Evolutionary conservation across 768 basidiomycete genomes (phyloP).

Genomic region (Pulveroboletus sp.): DNA sequence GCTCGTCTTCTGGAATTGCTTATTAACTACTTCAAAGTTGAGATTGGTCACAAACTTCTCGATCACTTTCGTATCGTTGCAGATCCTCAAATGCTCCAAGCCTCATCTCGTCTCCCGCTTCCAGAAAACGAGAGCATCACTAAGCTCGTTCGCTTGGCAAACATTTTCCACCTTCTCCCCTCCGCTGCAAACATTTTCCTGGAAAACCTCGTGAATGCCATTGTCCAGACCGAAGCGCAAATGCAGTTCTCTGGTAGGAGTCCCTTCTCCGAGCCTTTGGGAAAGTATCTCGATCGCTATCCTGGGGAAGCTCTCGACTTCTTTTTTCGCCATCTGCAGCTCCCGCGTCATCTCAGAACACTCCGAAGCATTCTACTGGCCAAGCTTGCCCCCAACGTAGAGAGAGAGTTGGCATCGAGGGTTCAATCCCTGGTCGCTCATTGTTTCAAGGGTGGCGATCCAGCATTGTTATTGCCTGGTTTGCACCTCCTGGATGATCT

Average conservation of each 20-base stretch:
- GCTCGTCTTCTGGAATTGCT: constrained; percentile 90
- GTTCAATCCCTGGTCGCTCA: constrained; percentile 49
- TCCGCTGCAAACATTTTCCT: constrained; percentile 91
- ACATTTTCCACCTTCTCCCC: constrained; percentile 95
- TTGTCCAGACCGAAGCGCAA: constrained; percentile 88
- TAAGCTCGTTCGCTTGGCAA: constrained; percentile 90
- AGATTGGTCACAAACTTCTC: constrained; percentile 94
- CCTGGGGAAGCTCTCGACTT: constrained; percentile 80
- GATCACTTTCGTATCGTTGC: constrained; percentile 95
- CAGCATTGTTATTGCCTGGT: constrained; percentile 56
- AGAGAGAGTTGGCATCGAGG: constrained; percentile 61
- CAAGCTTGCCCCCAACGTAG: constrained; percentile 68
- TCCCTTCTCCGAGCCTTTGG: constrained; percentile 90
- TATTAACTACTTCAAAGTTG: constrained; percentile 99
- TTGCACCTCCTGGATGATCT: constrained; percentile 78
- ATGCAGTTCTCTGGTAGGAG: constrained; percentile 87
- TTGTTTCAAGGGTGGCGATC: constrained; percentile 48
- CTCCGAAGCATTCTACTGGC: constrained; percentile 79
- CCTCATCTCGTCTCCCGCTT: constrained; percentile 73
- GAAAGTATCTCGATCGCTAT: constrained; percentile 88
- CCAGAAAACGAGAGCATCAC: constrained; percentile 88
- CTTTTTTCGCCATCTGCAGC: constrained; percentile 73
- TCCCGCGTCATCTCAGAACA: constrained; percentile 77
- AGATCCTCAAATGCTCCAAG: constrained; percentile 78
- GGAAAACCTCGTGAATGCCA: constrained; percentile 75